These are phyloP conservation scores for Arachis monticola DNA, from an alignment of 331 rosid genomes.

Conservation along the genomic window DNA sequence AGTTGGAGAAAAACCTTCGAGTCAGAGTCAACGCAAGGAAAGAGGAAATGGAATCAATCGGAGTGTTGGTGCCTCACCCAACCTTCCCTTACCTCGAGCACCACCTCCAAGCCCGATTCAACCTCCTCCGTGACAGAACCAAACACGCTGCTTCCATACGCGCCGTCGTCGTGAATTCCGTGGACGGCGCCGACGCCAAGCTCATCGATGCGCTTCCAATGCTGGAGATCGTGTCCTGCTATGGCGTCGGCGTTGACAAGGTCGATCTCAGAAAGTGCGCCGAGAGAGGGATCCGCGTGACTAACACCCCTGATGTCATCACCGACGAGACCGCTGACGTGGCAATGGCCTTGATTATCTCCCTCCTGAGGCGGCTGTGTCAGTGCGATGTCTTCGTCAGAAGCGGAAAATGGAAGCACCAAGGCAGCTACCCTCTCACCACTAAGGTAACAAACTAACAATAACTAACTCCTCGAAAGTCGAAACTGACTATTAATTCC, in stretches of 20 bases:
- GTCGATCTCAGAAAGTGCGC: neutral
- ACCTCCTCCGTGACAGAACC: conserved; percentile 34
- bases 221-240: neutral
- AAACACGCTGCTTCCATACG: neutral
- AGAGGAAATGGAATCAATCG: conserved; percentile 60
- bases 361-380: neutral
- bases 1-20: neutral
- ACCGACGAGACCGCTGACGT: neutral
- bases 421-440: neutral
- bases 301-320: neutral
- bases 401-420: neutral
- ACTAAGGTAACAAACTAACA: neutral
- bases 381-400: neutral
- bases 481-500: neutral
- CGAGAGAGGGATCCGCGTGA: neutral
- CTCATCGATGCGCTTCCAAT: neutral
- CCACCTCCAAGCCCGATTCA: conserved; percentile 66
- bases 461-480: too few relatives aligned
- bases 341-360: neutral
- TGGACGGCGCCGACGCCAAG: neutral
- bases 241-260: neutral
- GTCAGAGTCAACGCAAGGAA: too few relatives aligned
- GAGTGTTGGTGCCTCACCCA: conserved; percentile 51
- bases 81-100: conserved; percentile 50
- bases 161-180: conserved; percentile 1